phyloP scores from a whole-genome alignment of 768 basidiomycete species.

The Chlorophyllum brunneum region DNA sequence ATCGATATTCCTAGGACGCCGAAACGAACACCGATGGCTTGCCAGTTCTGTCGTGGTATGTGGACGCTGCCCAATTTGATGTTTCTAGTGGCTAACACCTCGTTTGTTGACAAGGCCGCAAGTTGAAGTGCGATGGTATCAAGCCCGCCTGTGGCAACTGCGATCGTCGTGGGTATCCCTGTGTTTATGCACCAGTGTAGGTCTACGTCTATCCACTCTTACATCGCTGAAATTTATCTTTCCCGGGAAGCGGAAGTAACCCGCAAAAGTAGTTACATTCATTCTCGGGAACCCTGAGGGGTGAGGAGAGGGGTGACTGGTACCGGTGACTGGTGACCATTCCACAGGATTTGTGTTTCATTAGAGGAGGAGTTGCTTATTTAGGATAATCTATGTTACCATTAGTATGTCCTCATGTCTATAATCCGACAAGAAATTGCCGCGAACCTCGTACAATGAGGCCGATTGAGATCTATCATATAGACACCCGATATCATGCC shows the following conservation, averaged over 20 bases:
- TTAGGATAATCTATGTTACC: conserved; percentile 3
- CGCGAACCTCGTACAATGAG: conserved; percentile 8
- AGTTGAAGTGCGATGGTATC: conserved; percentile 63
- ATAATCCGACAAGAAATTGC: not conserved
- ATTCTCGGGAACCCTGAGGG: not conserved
- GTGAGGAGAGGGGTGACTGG: too few relatives aligned
- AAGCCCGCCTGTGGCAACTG: conserved; percentile 67
- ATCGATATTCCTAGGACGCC: conserved; percentile 26
- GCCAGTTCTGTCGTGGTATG: conserved; percentile 68
- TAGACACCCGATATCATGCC: not conserved
- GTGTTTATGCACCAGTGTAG: conserved; percentile 65
- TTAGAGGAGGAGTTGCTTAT: not conserved
- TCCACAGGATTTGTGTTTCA: conserved; percentile 6
- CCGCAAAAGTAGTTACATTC: not conserved
- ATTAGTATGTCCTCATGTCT: conserved; percentile 3
- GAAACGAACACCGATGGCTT: conserved; percentile 64
- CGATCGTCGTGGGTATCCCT: conserved; percentile 52
- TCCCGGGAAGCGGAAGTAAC: too few relatives aligned
- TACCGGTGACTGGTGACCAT: conserved; percentile 25
- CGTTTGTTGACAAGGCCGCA: not conserved
- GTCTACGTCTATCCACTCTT: conserved; percentile 21
- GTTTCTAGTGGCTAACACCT: not conserved
- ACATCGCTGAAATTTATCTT: conserved; percentile 10
- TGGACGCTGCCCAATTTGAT: not conserved
- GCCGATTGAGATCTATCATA: not conserved